These are phyloP conservation scores for Aegilops tauschii DNA, from an alignment of 176 grass and related monocot genomes.

Conservation along the genomic window DNA sequence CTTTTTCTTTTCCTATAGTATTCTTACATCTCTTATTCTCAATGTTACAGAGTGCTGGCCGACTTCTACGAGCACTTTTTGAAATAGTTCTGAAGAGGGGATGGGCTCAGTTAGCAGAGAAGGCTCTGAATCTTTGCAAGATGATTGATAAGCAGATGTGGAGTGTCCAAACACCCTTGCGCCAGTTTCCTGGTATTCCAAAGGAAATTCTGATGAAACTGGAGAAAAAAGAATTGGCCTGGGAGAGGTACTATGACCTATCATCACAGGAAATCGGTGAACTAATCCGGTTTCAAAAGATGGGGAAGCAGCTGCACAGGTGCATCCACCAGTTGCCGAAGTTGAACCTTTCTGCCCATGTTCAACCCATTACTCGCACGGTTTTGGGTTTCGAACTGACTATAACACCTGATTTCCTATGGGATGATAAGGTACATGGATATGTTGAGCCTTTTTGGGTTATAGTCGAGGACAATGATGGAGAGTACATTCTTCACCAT, in stretches of 20 bases:
- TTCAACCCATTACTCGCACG: conserved; percentile 85
- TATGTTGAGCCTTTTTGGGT: conserved; percentile 97
- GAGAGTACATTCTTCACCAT: conserved; percentile 94
- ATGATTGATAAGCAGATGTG: conserved; percentile 98
- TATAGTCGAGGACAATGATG: conserved; percentile 98
- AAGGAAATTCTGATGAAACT: conserved; percentile 97
- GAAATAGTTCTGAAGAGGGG: conserved; percentile 94
- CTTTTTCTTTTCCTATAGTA: background rate
- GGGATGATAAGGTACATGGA: conserved; percentile 93
- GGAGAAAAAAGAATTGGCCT: conserved; percentile 92
- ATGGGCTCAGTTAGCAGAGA: conserved; percentile 91
- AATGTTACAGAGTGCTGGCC: conserved; percentile 80
- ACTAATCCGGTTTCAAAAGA: conserved; percentile 71
- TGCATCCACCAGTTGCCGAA: conserved; percentile 95
- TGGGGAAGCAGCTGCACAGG: conserved; percentile 76
- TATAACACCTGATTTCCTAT: conserved; percentile 93
- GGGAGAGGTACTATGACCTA: conserved; percentile 90
- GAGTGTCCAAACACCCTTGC: conserved; percentile 87
- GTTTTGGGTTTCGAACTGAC: conserved; percentile 85
- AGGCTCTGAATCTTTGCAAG: conserved; percentile 94
- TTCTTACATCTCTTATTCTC: conserved; percentile 30
- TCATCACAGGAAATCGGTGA: conserved; percentile 96
- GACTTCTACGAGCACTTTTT: conserved; percentile 72
- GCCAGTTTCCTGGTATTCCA: conserved; percentile 84
- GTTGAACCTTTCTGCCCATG: conserved; percentile 87